Conservation (phyloP, 1,139 yeast genomes). For the Candida labiduridarum region DNA sequence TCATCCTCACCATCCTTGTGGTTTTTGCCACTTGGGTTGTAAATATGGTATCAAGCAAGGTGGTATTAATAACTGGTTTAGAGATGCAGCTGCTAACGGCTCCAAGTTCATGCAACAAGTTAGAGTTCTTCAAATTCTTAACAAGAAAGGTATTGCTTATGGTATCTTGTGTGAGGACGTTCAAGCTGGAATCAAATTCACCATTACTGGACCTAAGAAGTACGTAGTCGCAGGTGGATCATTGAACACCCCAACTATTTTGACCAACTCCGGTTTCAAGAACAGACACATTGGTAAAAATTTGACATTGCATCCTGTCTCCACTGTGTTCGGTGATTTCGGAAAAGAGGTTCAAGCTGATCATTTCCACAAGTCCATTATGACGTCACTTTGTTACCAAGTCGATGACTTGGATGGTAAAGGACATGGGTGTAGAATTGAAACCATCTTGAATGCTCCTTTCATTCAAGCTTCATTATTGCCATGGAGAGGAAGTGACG, state of each 20-base stretch:
- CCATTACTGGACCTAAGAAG: constrained; percentile 49
- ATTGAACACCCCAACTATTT: constrained; percentile 53
- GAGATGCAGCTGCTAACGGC: constrained; percentile 53
- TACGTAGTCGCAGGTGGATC: constrained; percentile 54
- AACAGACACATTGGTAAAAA: constrained; percentile 57
- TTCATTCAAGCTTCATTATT: constrained; percentile 36
- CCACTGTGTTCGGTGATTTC: constrained; percentile 46
- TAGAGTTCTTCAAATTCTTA: constrained; percentile 41
- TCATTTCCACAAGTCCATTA: constrained; percentile 46
- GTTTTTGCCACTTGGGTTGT: constrained; percentile 57
- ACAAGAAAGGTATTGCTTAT: constrained; percentile 44
- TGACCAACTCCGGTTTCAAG: constrained; percentile 54
- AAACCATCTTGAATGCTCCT: constrained; percentile 54
- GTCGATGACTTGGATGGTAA: constrained; percentile 56
- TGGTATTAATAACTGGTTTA: constrained; percentile 53
- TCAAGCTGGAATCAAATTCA: constrained; percentile 31
- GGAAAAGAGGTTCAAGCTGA: constrained; percentile 35
- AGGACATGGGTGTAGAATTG: constrained; percentile 60
- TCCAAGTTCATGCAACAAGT: constrained; percentile 53
- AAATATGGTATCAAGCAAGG: constrained; percentile 59
- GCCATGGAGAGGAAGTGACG: constrained; percentile 49
- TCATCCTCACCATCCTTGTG: constrained; percentile 51
- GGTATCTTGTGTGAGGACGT: constrained; percentile 44
- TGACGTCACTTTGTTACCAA: constrained; percentile 55
- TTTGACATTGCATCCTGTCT: constrained; percentile 57